Evolutionary conservation across 495 filamentous ascomycete species (phyloP), one percentile per base, ranked within the genome.

Genomic region (Aspergillus campestris): DNA sequence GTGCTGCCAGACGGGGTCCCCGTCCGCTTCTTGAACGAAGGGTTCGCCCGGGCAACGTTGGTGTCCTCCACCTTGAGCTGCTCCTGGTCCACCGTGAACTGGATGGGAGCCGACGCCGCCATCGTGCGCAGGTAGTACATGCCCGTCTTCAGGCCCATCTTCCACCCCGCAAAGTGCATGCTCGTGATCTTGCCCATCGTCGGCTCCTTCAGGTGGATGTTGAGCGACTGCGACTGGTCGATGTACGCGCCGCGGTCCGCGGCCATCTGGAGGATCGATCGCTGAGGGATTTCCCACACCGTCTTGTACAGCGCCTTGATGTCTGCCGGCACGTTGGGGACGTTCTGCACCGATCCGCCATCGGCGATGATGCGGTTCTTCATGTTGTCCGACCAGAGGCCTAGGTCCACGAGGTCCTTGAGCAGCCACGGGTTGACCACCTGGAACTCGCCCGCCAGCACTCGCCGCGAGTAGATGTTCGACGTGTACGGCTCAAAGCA

Each of bases 71-170:
- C 87, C 70, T 86, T 85, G 50, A 98, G 86, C 38, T 86, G 82
- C 67, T 95, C 89, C 72, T 98, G 92, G 70, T 98, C 92, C 56
- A 98, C 92, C 6, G 92, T 98, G 73, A 98, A 98, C 69, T 98
- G 92, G 56, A 98, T 98, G 43, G 92, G 92, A 34, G 89, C 87
- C 5, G 88, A 88, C 13, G 92, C 92, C 44, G 92, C 92, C 82
- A 94, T 94, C 34, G 92, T 98, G 56, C 92, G 89, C 52, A 98
- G 83, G 66, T 98, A 98, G 81, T 98, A 98, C 94, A 98, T 97
- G 69, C 92, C 92, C 8, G 92, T 98, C 82, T 98, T 98, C 48
- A 98, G 79, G 57, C 92, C 92, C 57, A 95, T 80, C 74, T 96
- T 98, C 92, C 92, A 98, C 52, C 92, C 92, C 32, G 94, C 82